These are phyloP conservation scores for Trypanosoma lewisi DNA, from an alignment of 208 protist species.

Conservation along the genomic window DNA sequence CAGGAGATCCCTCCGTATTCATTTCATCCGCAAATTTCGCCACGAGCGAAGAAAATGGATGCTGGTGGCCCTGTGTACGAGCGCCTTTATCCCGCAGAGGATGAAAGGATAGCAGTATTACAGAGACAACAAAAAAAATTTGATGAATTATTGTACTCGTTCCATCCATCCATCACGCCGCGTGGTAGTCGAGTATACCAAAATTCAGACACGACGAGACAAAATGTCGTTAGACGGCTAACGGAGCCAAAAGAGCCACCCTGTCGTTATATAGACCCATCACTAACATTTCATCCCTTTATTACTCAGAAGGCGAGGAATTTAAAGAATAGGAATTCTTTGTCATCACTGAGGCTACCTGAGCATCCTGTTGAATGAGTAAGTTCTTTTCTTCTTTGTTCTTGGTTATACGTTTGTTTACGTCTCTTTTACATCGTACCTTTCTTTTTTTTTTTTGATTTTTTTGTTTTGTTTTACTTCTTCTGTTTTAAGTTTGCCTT, in stretches of 20 bases:
- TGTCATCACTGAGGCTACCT: background rate
- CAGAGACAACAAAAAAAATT: background rate
- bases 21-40: constrained; percentile 21
- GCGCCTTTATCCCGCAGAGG: constrained; percentile 20
- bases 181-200: background rate
- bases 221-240: constrained; percentile 1
- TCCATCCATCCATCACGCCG: constrained; percentile 7
- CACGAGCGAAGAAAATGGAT: constrained; percentile 12
- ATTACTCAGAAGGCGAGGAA: constrained; percentile 4
- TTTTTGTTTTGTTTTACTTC: constrained; percentile 4
- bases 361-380: background rate
- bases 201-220: background rate
- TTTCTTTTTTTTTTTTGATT: constrained; percentile 25
- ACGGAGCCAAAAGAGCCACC: background rate
- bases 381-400: too few relatives aligned
- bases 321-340: background rate
- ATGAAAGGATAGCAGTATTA: background rate
- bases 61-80: constrained; percentile 10
- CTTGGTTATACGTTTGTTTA: too few relatives aligned
- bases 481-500: constrained; percentile 9
- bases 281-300: constrained; percentile 6
- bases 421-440: background rate
- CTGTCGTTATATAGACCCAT: background rate
- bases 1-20: constrained; percentile 6
- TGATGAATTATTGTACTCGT: background rate